A percentile compares a stretch with the other conserved stretches of the same genome.
Conservation (phyloP, 2,329 filamentous ascomycete genomes). For the Rhynchosporium graminicola region DNA sequence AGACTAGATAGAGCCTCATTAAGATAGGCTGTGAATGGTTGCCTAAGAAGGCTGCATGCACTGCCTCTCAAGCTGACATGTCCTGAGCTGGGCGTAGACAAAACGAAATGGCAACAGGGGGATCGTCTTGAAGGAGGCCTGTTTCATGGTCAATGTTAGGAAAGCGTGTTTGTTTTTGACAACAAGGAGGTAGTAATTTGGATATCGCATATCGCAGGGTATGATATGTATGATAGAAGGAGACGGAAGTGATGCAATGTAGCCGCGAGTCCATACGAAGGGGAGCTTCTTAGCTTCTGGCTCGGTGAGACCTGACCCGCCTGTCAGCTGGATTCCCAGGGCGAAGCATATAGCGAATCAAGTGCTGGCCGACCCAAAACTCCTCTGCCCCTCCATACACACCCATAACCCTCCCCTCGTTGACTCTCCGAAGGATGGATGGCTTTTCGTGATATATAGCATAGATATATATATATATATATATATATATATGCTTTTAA, state of each 20-base stretch:
- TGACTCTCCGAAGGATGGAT: neutral
- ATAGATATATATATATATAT: neutral
- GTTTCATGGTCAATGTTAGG: neutral
- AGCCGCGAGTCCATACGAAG: neutral
- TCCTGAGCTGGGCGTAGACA: neutral
- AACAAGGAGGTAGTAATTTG: neutral
- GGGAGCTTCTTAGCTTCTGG: neutral
- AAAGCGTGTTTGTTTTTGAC: neutral
- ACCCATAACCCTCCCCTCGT: neutral
- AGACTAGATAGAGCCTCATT: constrained; percentile 12
- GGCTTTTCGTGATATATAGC: neutral
- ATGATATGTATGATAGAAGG: neutral
- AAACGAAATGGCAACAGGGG: neutral
- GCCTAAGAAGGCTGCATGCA: constrained; percentile 11
- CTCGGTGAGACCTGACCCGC: neutral
- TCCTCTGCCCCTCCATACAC: neutral
- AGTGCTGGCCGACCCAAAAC: neutral
- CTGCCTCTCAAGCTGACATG: constrained; percentile 7
- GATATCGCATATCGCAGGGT: neutral
- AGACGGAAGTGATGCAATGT: neutral
- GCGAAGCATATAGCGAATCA: neutral
- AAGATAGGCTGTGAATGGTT: constrained; percentile 7
- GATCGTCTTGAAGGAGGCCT: neutral
- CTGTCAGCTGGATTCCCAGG: neutral
- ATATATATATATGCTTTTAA: neutral